Base-by-base conservation (phyloP, 257 asterid genomes). In the Solanum sparsipilum region DNA sequence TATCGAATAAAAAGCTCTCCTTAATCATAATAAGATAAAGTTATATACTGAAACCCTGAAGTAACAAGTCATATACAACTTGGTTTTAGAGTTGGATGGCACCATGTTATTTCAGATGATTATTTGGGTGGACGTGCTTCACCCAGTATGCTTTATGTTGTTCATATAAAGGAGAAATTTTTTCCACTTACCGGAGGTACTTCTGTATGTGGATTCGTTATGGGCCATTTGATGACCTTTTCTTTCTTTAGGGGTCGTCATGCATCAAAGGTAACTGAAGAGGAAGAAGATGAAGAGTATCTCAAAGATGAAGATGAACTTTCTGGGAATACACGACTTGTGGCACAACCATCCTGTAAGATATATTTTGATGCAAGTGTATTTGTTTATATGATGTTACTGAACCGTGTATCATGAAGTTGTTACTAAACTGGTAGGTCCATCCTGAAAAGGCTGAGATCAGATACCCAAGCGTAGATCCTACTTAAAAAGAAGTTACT, bases 341-440 rank as follows among this genome's bases (percentile, higher is more conserved):
- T 96, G 92, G 94, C 93, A 70, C 99, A 97, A 90, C 99, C 99
- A 52, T 95, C 99, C 84, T 97, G 99, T 97, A 95, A 94, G 98
- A 82, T 82, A 29, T 48, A 82, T 81, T 29, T 81, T 81, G 86
- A 82, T 48, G 71, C 31, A 48, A 32, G 29, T 3, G 21, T 52
- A 82, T 46, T 44, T 46, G 68, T 82, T 46, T 9, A 48, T 82
- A 48, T 82, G 70, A 48, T 11, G 9, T 81, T 81, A 81, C 44
- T 82, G 23, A 31, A 82, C 46, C 12, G 21, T 82, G 71, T 82
- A 48, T 46, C 6, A 48, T 48, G 86, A 48, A 82, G 44, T 48
- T 82, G 86, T 48, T 82, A 29, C 71, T 48, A 48, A 48, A 29
- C 39, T 48, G 41, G 85, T 27, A 82, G 70, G 65, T 52, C 70